Evolutionary conservation across 768 basidiomycete species (phyloP).

Genomic region (Auriscalpium orientale): DNA sequence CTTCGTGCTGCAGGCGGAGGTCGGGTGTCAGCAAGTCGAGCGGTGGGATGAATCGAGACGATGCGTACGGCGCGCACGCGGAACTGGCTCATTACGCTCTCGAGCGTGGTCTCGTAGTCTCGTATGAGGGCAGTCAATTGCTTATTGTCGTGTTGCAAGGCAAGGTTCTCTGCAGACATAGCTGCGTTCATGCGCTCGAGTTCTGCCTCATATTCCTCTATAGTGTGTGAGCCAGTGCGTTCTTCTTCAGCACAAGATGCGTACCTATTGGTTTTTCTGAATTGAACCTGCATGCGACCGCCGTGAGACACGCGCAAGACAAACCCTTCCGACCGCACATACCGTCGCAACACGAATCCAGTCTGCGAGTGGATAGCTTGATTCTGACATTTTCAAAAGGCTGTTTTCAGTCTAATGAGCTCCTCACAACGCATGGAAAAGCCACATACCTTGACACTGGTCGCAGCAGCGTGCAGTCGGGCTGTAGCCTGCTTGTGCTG

Average conservation of each 20-base stretch:
- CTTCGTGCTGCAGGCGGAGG: constrained; percentile 57
- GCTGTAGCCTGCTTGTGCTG: constrained; percentile 70
- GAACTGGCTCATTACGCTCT: constrained; percentile 90
- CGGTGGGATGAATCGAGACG: not conserved
- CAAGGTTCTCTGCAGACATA: constrained; percentile 77
- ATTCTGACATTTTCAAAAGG: constrained; percentile 34
- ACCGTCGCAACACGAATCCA: constrained; percentile 86
- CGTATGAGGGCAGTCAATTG: constrained; percentile 86
- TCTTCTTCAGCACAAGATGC: not conserved
- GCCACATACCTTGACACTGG: constrained; percentile 68
- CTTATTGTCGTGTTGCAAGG: constrained; percentile 89
- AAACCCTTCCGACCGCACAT: constrained; percentile 18
- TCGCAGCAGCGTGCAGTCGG: constrained; percentile 63
- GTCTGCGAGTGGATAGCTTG: constrained; percentile 88
- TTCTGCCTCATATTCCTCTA: constrained; percentile 87
- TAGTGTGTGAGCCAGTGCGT: not conserved
- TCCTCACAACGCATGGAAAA: not conserved
- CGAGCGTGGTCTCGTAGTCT: constrained; percentile 95
- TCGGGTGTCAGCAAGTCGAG: not conserved
- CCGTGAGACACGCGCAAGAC: not conserved
- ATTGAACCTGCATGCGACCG: constrained; percentile 56
- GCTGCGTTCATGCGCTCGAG: constrained; percentile 81
- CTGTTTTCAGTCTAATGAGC: no score
- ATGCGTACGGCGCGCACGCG: constrained; percentile 82
- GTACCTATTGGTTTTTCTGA: constrained; percentile 79